phyloP scores from a whole-genome alignment of 352 stramenopile species.

The Phytophthora foliorum region DNA sequence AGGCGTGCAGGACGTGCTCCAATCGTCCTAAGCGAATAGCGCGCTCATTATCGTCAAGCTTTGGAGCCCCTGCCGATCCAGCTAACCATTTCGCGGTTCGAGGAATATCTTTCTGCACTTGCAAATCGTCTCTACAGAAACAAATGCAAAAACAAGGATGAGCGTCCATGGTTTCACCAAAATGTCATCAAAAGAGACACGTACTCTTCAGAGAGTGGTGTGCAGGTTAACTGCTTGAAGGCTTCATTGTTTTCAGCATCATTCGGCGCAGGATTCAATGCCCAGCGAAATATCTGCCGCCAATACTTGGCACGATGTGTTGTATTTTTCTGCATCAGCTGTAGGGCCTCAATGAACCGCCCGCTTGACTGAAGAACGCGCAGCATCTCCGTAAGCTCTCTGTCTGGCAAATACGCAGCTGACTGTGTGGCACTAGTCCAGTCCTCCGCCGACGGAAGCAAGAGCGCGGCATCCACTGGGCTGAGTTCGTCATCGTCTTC shows the following conservation, averaged over 20 bases:
- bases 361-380: conserved; percentile 67
- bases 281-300: conserved; percentile 75
- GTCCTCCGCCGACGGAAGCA: conserved; percentile 21
- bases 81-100: conserved; percentile 82
- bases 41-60: conserved; percentile 44
- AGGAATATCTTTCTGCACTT: conserved; percentile 87
- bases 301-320: conserved; percentile 63
- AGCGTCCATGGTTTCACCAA: background rate
- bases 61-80: conserved; percentile 63
- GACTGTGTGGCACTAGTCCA: conserved; percentile 34
- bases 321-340: conserved; percentile 74
- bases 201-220: conserved; percentile 63
- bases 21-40: conserved; percentile 48
- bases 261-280: conserved; percentile 36
- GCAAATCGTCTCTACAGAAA: conserved; percentile 58
- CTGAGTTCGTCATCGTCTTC: conserved; percentile 32
- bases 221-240: conserved; percentile 30
- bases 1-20: conserved; percentile 69
- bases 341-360: conserved; percentile 79
- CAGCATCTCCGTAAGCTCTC: conserved; percentile 66
- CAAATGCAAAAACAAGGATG: conserved; percentile 3
- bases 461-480: conserved; percentile 5
- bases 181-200: conserved; percentile 16
- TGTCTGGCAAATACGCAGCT: conserved; percentile 49
- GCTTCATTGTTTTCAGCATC: conserved; percentile 13